Base-by-base conservation (phyloP, 768 basidiomycete species). In the Lactarius deliciosus region DNA sequence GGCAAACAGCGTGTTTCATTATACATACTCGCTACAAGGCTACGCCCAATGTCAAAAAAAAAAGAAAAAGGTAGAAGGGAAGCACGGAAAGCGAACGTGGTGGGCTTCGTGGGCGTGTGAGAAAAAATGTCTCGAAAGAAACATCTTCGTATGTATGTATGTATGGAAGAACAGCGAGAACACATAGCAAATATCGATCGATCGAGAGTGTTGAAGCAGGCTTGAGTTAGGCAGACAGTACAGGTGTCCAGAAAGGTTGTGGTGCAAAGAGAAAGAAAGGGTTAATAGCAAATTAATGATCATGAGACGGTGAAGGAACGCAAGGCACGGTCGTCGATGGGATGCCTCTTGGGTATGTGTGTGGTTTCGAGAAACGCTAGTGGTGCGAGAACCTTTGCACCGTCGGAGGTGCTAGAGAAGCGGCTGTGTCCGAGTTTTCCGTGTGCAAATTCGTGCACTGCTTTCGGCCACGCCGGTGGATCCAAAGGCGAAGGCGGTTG, bases 311-410 rank as follows among this genome's bases (percentile, higher is more conserved):
- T 76, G 68, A 88, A 83, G 1, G 83, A 83, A 81, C 88, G 88
- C 59, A 91, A 78, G 7, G 86, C 86, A 73, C 85, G 82, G 74
- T 90, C 88, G 72, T 91, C 90, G 61, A 88, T 74, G 3, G 87
- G 86, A 73, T 91, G 89, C 57, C 90, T 83, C 61, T 83, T 82
- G 20, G 82, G 82, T 18, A 86, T 86, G 20, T 87, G 81, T 15
- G 83, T 80, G 30, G 79, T 84, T 74, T 84, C 81, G 22, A 89
- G 80, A 73, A 88, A 89, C 36, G 84, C 79, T 18, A 91, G 76
- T 25, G 89, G 89, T 2, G 88, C 87, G 34, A 90, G 83, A 11
- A 61, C 73, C 54, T 69, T 70, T 45, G 36, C 43, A 38, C 57
- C 70, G 41, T 64, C 73, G n/a, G 65, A 67, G 5, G n/a, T 68